phyloP scores from a whole-genome alignment of 495 filamentous ascomycete species.

The Extremus antarcticus region DNA sequence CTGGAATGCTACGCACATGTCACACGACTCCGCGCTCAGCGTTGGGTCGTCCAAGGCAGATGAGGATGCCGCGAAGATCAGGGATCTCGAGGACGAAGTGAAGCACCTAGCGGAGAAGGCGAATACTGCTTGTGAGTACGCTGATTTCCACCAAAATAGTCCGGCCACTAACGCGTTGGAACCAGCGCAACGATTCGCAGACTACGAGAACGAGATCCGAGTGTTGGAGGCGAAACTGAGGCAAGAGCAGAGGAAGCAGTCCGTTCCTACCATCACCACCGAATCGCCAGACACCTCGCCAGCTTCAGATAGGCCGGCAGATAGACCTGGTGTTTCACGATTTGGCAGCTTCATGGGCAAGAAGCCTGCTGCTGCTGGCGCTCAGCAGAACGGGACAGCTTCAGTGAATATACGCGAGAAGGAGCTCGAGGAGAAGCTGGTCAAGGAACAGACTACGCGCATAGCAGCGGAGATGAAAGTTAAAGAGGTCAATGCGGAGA shows the following conservation, averaged over 20 bases:
- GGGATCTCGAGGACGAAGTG: conserved; percentile 74
- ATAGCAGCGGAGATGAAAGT: conserved; percentile 64
- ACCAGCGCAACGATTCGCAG: conserved; percentile 49
- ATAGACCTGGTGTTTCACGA: conserved; percentile 9
- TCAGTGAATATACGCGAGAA: conserved; percentile 24
- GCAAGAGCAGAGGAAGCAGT: conserved; percentile 11
- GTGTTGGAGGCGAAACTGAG: conserved; percentile 41
- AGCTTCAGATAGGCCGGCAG: conserved; percentile 1
- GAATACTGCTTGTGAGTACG: conserved; percentile 54
- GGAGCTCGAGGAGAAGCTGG: conserved; percentile 60
- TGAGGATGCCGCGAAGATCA: conserved; percentile 41
- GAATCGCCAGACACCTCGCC: conserved; percentile 12
- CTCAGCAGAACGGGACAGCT: conserved; percentile 16
- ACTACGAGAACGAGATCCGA: conserved; percentile 87
- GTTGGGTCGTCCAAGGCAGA: neutral
- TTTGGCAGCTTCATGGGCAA: conserved; percentile 13
- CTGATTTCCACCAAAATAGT: too few species aligned
- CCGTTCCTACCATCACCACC: neutral
- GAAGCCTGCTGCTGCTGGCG: conserved; percentile 8
- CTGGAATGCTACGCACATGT: conserved; percentile 4
- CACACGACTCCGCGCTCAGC: conserved; percentile 15
- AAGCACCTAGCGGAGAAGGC: conserved; percentile 63
- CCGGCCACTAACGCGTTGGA: too few species aligned
- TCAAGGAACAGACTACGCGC: conserved; percentile 60
- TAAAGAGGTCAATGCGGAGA: conserved; percentile 58